Base-by-base conservation (phyloP, 148 eudicot species). In the Simmondsia chinensis region DNA sequence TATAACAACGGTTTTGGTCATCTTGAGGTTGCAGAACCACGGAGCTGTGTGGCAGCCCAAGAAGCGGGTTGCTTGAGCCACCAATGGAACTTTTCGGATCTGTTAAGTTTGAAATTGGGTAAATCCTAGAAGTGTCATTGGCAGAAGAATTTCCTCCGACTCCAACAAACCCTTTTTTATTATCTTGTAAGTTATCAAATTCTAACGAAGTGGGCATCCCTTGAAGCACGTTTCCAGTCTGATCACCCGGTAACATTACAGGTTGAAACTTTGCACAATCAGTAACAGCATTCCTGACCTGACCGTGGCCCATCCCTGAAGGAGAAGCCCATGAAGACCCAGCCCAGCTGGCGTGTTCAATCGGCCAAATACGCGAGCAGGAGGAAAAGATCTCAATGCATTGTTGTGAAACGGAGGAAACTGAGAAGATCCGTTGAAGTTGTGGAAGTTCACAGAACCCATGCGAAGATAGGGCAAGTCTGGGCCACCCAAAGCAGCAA, bases 151-250 rank as follows among this genome's bases (percentile, higher is more conserved):
- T 32, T 15, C 49, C 65, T 52, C 38, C 69, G 8, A 39, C 17
- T 10, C 39, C 33, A 0, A 39, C 40, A 9, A 46, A 20, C 33
- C 31, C 50, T 11, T 51, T 64, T 30, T n/a, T n/a, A n/a, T 52
- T 65, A 2, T 39, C 69, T 33, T 64, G 70, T 32, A 71, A 46
- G 19, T 64, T 74, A 40, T 68, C 72, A 16, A 70, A 56, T 23
- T 80, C 82, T 10, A 70, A 45, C 11, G 82, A 66, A 7, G 71
- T 63, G 1, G 77, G 70, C 60, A 66, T 57, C 34, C 83, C 80
- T 48, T 70, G 78, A 52, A 80, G 72, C 20, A 76, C 64, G 45
- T 48, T 50, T 7, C 66, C 71, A 16, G 54, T 63, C 55, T 64
- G 79, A 57, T 64, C 53, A 7, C 66, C 72, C 1, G 64, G 47